Evolutionary conservation across 345 rosid genomes (phyloP).

Genomic region (Crucihimalaya himalaica): DNA sequence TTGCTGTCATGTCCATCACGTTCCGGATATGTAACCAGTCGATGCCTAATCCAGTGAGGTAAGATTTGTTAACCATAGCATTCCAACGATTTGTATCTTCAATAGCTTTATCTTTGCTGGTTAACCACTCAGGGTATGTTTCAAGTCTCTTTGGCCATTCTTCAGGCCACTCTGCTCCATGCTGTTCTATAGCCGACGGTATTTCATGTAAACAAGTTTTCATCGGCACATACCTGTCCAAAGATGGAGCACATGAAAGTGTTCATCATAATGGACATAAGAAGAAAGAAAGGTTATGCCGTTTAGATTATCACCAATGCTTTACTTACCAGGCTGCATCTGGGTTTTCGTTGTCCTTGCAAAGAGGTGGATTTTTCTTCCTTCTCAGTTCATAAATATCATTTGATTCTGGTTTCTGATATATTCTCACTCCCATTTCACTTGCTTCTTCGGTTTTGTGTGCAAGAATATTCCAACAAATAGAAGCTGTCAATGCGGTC

Average conservation of each 20-base stretch:
- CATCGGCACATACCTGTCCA: slow-evolving; percentile 76
- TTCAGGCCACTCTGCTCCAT: slow-evolving; percentile 97
- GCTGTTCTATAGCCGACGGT: slow-evolving; percentile 86
- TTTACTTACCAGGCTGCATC: slow-evolving; percentile 88
- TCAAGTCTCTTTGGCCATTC: slow-evolving; percentile 97
- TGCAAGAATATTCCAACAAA: slow-evolving; percentile 94
- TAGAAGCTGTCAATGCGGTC: slow-evolving; percentile 72
- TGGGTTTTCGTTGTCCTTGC: slow-evolving; percentile 86
- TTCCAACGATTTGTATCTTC: slow-evolving; percentile 78
- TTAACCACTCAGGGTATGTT: slow-evolving; percentile 91
- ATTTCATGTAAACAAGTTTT: slow-evolving; percentile 72
- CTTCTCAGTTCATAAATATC: slow-evolving; percentile 82
- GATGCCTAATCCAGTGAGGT: slow-evolving; percentile 78
- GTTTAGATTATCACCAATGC: neutral
- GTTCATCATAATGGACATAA: slow-evolving; percentile 9
- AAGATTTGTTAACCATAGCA: slow-evolving; percentile 74
- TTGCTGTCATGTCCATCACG: slow-evolving; percentile 96
- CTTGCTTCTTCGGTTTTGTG: slow-evolving; percentile 89
- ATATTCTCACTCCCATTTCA: slow-evolving; percentile 85
- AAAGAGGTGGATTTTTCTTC: slow-evolving; percentile 78
- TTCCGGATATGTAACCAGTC: slow-evolving; percentile 83
- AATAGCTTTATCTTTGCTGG: slow-evolving; percentile 59
- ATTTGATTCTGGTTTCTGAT: slow-evolving; percentile 92
- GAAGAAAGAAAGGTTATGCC: neutral
- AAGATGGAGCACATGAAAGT: neutral